These are phyloP conservation scores for Chytriomyces confervae DNA, from an alignment of 192 early-diverging fungal species.

Conservation along the genomic window DNA sequence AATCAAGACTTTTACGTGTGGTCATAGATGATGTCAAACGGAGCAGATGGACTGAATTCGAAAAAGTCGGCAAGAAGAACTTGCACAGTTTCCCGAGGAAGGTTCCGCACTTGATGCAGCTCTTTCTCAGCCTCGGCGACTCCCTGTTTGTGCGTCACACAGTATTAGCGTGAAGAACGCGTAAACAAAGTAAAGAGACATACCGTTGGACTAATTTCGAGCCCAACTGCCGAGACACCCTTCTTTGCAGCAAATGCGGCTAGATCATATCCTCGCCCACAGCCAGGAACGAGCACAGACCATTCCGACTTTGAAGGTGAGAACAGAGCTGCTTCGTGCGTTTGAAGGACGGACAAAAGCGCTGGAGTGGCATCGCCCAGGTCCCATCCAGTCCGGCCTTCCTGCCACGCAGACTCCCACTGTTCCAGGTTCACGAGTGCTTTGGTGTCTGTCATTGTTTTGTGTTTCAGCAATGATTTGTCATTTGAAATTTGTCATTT, in stretches of 20 bases:
- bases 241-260: conserved; percentile 68
- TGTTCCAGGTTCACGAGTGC: no score
- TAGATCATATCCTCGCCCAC: conserved; percentile 74
- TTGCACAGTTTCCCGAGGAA: neutral
- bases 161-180: no score
- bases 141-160: neutral
- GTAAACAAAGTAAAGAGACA: neutral
- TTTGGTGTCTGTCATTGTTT: neutral
- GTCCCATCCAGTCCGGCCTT: conserved; percentile 27
- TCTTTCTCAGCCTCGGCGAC: conserved; percentile 15
- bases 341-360: neutral
- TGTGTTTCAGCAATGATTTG: no score
- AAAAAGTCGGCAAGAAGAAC: conserved; percentile 12
- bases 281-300: conserved; percentile 41
- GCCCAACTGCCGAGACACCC: conserved; percentile 26
- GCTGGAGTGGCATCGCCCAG: conserved; percentile 18
- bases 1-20: conserved; percentile 64
- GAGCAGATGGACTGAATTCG: neutral
- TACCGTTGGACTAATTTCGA: conserved; percentile 3
- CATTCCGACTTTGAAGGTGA: neutral
- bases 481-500: no score
- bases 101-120: neutral
- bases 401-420: conserved; percentile 31
- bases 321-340: neutral
- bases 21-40: conserved; percentile 71